phyloP scores from a whole-genome alignment of 257 asterid species.

The Parsonsia alboflavescens region DNA sequence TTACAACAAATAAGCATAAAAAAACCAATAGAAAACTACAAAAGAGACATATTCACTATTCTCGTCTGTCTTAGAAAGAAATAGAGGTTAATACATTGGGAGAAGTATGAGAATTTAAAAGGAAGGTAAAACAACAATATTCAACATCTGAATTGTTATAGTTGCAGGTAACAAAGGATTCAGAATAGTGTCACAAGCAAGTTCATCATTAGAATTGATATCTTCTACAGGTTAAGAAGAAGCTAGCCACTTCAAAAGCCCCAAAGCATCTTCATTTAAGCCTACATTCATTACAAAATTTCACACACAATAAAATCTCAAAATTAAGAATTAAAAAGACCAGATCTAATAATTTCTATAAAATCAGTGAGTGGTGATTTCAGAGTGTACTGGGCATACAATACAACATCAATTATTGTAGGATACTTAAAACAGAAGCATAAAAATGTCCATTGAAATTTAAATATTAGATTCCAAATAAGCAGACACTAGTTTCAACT shows the following conservation, averaged over 20 bases:
- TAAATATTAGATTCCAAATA: neutral
- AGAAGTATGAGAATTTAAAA: too few relatives aligned
- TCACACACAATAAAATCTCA: slow-evolving; percentile 3
- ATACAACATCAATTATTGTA: neutral
- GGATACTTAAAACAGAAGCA: neutral
- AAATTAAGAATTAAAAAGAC: slow-evolving; percentile 1
- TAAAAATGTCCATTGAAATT: neutral
- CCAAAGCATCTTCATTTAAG: slow-evolving; percentile 63
- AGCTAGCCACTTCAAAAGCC: slow-evolving; percentile 94
- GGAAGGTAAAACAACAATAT: too few relatives aligned
- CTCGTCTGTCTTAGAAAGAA: too few relatives aligned
- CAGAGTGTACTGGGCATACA: neutral
- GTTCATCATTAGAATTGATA: slow-evolving; percentile 96
- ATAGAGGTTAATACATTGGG: too few relatives aligned
- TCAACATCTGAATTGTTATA: too few relatives aligned
- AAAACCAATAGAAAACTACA: too few relatives aligned
- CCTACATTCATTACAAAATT: slow-evolving; percentile 32
- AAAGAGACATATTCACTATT: too few relatives aligned
- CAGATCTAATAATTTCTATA: neutral
- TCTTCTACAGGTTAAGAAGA: slow-evolving; percentile 97
- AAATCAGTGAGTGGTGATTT: neutral
- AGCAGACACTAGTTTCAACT: neutral
- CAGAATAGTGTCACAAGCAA: slow-evolving; percentile 64
- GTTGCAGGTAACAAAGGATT: slow-evolving; percentile 74
- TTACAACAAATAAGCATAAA: too few relatives aligned